A percentile compares a stretch with the other conserved stretches of the same genome.
Conservation (phyloP, 2,329 filamentous ascomycete genomes). For the Parascedosporium putredinis region DNA sequence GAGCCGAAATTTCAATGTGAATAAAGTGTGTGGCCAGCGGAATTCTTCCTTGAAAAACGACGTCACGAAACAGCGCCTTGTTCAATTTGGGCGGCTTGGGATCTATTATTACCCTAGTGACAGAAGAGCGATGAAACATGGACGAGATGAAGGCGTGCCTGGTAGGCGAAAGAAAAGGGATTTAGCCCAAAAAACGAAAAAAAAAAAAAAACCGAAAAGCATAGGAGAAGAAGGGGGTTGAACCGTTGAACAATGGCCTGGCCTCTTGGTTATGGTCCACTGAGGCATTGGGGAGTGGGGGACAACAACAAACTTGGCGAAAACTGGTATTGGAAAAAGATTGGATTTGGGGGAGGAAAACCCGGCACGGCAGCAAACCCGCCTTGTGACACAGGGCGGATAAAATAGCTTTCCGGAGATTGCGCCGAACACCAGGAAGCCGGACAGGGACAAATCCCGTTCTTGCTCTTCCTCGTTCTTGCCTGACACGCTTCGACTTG, state of each 20-base stretch:
- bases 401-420: conserved; percentile 1
- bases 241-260: no score
- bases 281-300: no score
- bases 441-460: neutral
- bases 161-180: neutral
- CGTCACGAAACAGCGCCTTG: neutral
- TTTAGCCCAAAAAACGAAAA: no score
- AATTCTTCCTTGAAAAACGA: no score
- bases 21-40: no score
- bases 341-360: neutral
- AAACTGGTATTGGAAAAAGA: neutral
- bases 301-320: neutral
- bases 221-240: neutral
- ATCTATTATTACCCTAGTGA: no score
- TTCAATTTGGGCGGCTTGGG: neutral
- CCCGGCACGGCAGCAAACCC: neutral
- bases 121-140: no score
- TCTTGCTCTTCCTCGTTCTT: neutral
- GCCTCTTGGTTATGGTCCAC: no score
- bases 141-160: no score
- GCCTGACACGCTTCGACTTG: neutral
- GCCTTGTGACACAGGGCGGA: neutral
- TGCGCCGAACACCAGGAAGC: conserved; percentile 3
- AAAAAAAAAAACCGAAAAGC: no score
- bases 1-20: no score